A percentile compares a stretch with the other conserved stretches of the same genome.
phyloP scores from a whole-genome alignment of 176 grass and related monocot species.

The Rhynchospora pubera region DNA sequence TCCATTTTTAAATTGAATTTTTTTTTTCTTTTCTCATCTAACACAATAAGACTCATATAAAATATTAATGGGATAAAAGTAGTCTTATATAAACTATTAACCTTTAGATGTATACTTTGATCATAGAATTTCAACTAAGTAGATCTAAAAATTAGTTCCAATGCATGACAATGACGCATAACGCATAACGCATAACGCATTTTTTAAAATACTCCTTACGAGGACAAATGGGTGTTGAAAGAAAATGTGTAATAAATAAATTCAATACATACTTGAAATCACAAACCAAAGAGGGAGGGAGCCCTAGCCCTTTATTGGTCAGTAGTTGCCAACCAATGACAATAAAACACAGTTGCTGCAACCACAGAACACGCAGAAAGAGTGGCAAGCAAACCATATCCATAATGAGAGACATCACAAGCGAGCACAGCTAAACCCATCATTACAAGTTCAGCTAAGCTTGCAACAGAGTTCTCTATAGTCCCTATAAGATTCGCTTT shows the following conservation, averaged over 20 bases:
- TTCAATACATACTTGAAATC: background rate
- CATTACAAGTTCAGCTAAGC: slow-evolving; percentile 52
- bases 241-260: background rate
- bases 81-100: no score
- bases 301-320: background rate
- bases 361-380: slow-evolving; percentile 41
- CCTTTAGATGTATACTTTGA: no score
- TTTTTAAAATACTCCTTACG: background rate
- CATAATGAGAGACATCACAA: slow-evolving; percentile 29
- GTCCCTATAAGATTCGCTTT: slow-evolving; percentile 55
- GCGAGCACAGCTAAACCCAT: slow-evolving; percentile 33
- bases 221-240: background rate
- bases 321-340: slow-evolving; percentile 27
- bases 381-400: slow-evolving; percentile 20
- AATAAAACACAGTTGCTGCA: slow-evolving; percentile 33
- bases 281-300: background rate
- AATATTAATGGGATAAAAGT: no score
- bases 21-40: no score
- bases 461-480: slow-evolving; percentile 47
- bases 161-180: background rate
- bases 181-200: no score
- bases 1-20: no score
- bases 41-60: no score
- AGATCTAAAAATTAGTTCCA: background rate
- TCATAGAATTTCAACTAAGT: background rate